Evolutionary conservation across 169 alveolate species (phyloP), one percentile per base, ranked within the genome.

Genomic region (Eimeria praecox): DNA sequence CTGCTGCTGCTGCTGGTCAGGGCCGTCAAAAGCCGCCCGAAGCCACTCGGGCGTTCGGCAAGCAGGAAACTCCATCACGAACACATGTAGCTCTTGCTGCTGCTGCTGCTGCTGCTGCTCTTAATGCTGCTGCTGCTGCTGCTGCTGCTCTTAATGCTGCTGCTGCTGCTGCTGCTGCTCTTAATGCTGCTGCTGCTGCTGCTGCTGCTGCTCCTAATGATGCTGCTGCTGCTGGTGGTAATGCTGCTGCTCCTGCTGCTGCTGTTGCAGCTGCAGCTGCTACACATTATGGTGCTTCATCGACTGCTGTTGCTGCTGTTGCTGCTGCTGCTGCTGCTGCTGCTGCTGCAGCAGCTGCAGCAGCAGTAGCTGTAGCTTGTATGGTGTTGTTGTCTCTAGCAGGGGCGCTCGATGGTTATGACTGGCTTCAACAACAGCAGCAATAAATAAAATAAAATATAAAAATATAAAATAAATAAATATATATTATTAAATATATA

Each of bases 321-420:
- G n/a, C n/a, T 52, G 97, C 97, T 16, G 90, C 71, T 82, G 90
- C 69, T 82, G 90, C 71, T 42, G 90, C 71, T 82, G 71, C 71
- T 82, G 46, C 20, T 14, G 27, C 44, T 14, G 71, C 73, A 9
- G 90, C 71, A 3, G 71, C 20, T 82, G 71, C 69, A 46, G 71
- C 71, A 3, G 90, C 71, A 46, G 64, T 71, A 38, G 90, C 71
- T n/a, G 90, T 42, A 46, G 90, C 44, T n/a, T 10, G 40, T 49
- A 30, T 52, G 90, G 46, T 42, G 90, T 22, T 82, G 73, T 46
- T 82, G 90, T 30, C 30, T 42, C 44, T 82, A 35, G 42, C 49
- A 8, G 30, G 59, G 78, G 33, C 88, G 97, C 49, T 97, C 97
- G 62, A 40, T 97, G 89, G 98, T 96, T n/a, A 97, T 96, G 78